Conservation (phyloP, 345 rosid genomes). For the Gossypium raimondii region DNA sequence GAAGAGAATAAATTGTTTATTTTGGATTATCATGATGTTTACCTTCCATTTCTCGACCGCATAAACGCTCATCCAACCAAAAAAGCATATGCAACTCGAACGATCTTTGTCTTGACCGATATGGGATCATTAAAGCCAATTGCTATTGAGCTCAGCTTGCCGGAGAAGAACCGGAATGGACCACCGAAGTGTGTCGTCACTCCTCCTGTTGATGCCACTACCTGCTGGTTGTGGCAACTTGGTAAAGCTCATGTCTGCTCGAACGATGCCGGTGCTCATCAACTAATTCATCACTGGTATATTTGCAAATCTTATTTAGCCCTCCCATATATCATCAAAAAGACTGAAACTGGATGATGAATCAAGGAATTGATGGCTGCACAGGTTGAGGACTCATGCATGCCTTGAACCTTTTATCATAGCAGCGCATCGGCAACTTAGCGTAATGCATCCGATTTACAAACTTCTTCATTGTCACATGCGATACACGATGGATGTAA, state of each 20-base stretch:
- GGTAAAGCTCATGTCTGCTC: slow-evolving; percentile 92
- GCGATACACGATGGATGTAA: slow-evolving; percentile 86
- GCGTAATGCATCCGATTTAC: slow-evolving; percentile 85
- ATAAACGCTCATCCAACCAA: slow-evolving; percentile 55
- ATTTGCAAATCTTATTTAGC: neutral
- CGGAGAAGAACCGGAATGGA: slow-evolving; percentile 23
- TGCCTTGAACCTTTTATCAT: slow-evolving; percentile 80
- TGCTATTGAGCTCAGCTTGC: slow-evolving; percentile 86
- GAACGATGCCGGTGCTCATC: slow-evolving; percentile 90
- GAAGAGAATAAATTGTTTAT: slow-evolving; percentile 64
- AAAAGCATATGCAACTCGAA: slow-evolving; percentile 84
- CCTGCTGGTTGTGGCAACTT: slow-evolving; percentile 82
- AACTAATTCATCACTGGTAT: slow-evolving; percentile 77
- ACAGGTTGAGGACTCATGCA: slow-evolving; percentile 65
- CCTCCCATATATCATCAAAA: neutral
- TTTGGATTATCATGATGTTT: slow-evolving; percentile 73
- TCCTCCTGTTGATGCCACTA: slow-evolving; percentile 69
- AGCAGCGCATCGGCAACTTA: slow-evolving; percentile 81
- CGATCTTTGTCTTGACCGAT: slow-evolving; percentile 60
- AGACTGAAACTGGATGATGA: neutral
- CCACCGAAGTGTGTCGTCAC: slow-evolving; percentile 68
- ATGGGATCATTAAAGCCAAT: slow-evolving; percentile 74
- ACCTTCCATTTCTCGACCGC: slow-evolving; percentile 73
- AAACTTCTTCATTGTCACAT: slow-evolving; percentile 86
- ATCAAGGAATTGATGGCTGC: slow-evolving; percentile 3